These are phyloP conservation scores for Chlorophyllum brunneum DNA, from an alignment of 768 basidiomycete genomes.

Conservation along the genomic window DNA sequence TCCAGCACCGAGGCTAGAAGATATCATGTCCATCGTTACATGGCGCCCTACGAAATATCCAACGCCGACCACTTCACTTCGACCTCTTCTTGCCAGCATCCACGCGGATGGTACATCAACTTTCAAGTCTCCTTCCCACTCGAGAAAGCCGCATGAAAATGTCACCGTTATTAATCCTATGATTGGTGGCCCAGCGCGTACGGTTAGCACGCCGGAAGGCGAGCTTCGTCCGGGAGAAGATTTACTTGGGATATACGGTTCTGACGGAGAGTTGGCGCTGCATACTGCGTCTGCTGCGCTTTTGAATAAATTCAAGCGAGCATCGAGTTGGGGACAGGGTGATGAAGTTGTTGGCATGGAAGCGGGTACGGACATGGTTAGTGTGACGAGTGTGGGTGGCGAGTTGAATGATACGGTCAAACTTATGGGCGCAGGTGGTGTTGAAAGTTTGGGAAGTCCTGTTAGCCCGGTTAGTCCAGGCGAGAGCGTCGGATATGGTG, in stretches of 20 bases:
- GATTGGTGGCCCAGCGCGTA: neutral
- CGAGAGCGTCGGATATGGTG: neutral
- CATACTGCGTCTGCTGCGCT: neutral
- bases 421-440: conserved; percentile 16
- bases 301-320: conserved; percentile 31
- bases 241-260: conserved; percentile 7
- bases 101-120: conserved; percentile 5
- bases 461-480: conserved; percentile 2
- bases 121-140: neutral
- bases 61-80: conserved; percentile 6
- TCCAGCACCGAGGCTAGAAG: conserved; percentile 3
- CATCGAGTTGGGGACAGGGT: conserved; percentile 61
- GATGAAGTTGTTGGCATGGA: conserved; percentile 27
- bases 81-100: conserved; percentile 6
- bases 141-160: neutral
- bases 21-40: conserved; percentile 13
- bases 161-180: neutral
- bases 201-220: conserved; percentile 3
- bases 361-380: conserved; percentile 21
- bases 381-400: conserved; percentile 34
- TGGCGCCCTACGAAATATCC: conserved; percentile 16
- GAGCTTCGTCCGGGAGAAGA: neutral
- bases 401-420: conserved; percentile 30
- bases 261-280: neutral
- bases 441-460: conserved; percentile 12